Percentiles rank a stretch among this genome's conserved stretches.
Evolutionary conservation across 2,329 filamentous ascomycete genomes (phyloP).

Genomic region (Torrubiellomyces zombiae): DNA sequence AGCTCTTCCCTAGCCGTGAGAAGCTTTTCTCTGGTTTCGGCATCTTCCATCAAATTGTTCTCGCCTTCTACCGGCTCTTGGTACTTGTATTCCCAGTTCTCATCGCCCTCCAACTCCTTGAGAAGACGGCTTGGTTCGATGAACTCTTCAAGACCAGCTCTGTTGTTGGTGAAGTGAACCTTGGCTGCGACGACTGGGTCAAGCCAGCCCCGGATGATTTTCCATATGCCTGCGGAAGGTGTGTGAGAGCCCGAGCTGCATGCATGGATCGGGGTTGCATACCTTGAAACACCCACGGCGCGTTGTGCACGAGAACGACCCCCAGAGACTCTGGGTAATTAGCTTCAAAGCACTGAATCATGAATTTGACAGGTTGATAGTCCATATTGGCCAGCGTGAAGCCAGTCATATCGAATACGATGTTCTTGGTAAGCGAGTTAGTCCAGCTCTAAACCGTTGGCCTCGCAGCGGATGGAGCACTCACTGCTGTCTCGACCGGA

Average conservation of each 20-base stretch:
- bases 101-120: slow-evolving; percentile 71
- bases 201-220: slow-evolving; percentile 86
- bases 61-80: slow-evolving; percentile 60
- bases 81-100: slow-evolving; percentile 73
- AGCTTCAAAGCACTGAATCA: slow-evolving; percentile 98
- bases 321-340: slow-evolving; percentile 94
- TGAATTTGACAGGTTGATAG: slow-evolving; percentile 92
- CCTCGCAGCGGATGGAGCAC: slow-evolving; percentile 17
- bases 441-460: neutral
- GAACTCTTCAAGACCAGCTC: slow-evolving; percentile 62
- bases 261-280: slow-evolving; percentile 13
- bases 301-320: slow-evolving; percentile 81
- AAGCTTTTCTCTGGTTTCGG: slow-evolving; percentile 44
- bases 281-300: slow-evolving; percentile 94
- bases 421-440: slow-evolving; percentile 37
- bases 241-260: neutral
- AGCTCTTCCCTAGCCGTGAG: slow-evolving; percentile 45
- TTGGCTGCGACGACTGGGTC: slow-evolving; percentile 92
- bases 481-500: slow-evolving; percentile 81
- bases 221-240: slow-evolving; percentile 60
- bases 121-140: slow-evolving; percentile 55
- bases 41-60: slow-evolving; percentile 57
- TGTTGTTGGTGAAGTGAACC: slow-evolving; percentile 78
- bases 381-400: slow-evolving; percentile 97
- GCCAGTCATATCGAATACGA: slow-evolving; percentile 90